A percentile compares a stretch with the other conserved stretches of the same genome.
phyloP scores from a whole-genome alignment of 2,329 filamentous ascomycete genomes.

The Passalora sequoiae region DNA sequence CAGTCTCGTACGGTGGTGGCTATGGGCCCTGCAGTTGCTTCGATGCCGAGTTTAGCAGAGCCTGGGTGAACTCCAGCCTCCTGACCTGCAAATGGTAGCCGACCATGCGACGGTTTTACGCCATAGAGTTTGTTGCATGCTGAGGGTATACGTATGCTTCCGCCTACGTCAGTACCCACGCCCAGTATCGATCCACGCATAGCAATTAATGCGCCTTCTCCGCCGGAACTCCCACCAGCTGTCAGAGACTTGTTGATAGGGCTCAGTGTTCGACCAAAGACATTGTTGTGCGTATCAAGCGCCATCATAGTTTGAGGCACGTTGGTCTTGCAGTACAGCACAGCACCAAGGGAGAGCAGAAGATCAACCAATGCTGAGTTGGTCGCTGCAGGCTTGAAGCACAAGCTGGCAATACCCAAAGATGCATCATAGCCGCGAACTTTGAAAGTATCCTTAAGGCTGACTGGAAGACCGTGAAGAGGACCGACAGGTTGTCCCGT shows the following conservation, averaged over 20 bases:
- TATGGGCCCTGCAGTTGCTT: constrained; percentile 44
- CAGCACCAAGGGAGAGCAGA: constrained; percentile 43
- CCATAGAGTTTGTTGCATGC: constrained; percentile 49
- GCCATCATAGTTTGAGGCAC: constrained; percentile 51
- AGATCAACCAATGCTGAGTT: constrained; percentile 45
- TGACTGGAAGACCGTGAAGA: constrained; percentile 41
- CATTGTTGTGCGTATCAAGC: constrained; percentile 50
- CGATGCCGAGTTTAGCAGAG: constrained; percentile 42
- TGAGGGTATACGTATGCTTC: constrained; percentile 49
- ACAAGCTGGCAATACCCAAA: constrained; percentile 40
- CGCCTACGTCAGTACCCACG: constrained; percentile 50
- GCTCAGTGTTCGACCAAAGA: constrained; percentile 47
- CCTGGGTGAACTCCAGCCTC: constrained; percentile 45
- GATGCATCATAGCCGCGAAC: constrained; percentile 35
- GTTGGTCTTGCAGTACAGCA: constrained; percentile 51
- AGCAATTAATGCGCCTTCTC: constrained; percentile 49
- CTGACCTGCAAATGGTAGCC: constrained; percentile 51
- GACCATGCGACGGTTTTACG: constrained; percentile 41
- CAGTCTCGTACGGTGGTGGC: constrained; percentile 47
- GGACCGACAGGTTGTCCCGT: constrained; percentile 39
- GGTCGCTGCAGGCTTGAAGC: constrained; percentile 49
- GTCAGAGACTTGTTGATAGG: constrained; percentile 46
- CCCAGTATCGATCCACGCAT: constrained; percentile 47
- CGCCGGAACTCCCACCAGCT: constrained; percentile 50
- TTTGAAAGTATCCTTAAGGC: constrained; percentile 36